Evolutionary conservation across 768 basidiomycete genomes (phyloP).

Genomic region (Macrolepiota fuliginosa): DNA sequence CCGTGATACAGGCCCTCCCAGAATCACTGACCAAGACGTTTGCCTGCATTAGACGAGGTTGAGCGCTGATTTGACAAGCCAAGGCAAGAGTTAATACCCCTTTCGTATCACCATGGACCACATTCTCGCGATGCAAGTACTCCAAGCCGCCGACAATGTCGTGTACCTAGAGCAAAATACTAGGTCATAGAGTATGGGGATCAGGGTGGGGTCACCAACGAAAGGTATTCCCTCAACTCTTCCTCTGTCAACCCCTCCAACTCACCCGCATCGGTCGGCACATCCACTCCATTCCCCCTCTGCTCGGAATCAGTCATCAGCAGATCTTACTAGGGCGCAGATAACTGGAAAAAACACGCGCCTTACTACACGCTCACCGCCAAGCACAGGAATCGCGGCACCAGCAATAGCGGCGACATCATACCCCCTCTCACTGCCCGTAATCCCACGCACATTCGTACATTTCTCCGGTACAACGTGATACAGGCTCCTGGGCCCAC

Average conservation of each 20-base stretch:
- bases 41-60: too few species aligned
- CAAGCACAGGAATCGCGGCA: constrained; percentile 70
- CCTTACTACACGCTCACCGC: constrained; percentile 91
- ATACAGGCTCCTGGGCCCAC: constrained; percentile 78
- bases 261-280: constrained; percentile 86
- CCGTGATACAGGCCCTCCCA: too few species aligned
- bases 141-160: too few species aligned
- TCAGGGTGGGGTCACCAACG: too few species aligned
- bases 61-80: too few species aligned
- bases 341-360: constrained; percentile 31
- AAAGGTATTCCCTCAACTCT: constrained; percentile 52
- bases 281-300: constrained; percentile 92
- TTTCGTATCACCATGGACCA: too few species aligned
- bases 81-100: too few species aligned
- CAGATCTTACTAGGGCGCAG: not conserved
- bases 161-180: too few species aligned
- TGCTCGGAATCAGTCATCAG: constrained; percentile 27
- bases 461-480: constrained; percentile 95
- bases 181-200: too few species aligned
- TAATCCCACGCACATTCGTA: constrained; percentile 81
- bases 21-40: too few species aligned
- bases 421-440: constrained; percentile 97
- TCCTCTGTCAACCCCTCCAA: constrained; percentile 90
- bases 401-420: constrained; percentile 75
- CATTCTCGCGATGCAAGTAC: too few species aligned